Evolutionary conservation across 78 protist genomes (phyloP), one percentile per base, ranked within the genome.

Genomic region (Anaeramoeba flamelloides): DNA sequence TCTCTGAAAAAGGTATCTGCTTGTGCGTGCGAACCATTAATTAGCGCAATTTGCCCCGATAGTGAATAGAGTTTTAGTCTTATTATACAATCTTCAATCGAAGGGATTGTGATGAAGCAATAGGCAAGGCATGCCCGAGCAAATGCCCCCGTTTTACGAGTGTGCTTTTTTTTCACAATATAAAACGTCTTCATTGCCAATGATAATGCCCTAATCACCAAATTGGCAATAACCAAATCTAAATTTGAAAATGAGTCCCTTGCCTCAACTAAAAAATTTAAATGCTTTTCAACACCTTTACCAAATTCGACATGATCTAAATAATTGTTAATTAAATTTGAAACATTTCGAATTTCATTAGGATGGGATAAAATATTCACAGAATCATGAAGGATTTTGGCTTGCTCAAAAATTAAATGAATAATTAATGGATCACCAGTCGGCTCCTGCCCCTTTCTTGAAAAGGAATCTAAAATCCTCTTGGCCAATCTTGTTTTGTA

Each of bases 21-120:
- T 81, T 91, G 94, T 36, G 92, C 80, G 17, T 89, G 85, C 1
- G 90, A 75, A 74, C 81, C 85, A 74, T 88, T 89, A 40, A 84
- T 78, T 17, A 90, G 76, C 2, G 90, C 88, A 12, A 89, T 76
- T 36, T 79, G 81, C 0, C 83, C 89, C 0, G 83, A 32, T 30
- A 77, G 64, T 38, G 86, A 81, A 74, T 85, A 89, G 36, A 89
- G 88, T 1, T 38, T 39, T 40, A 91, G 83, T 38, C 87, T 84
- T 78, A 77, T 8, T 40, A 85, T 75, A 40, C 79, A 75, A 39
- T 88, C 89, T 31, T 85, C 86, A 76, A 91, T 86, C 17, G 94
- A 75, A 36, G 92, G 92, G 40, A 89, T 85, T 77, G 94, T 91
- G 81, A 91, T 89, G 84, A 74, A 87, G 83, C 83, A 78, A 79